These are phyloP conservation scores for Pseudogymnoascus sp. DNA, from an alignment of 2,329 filamentous ascomycete genomes.

Conservation along the genomic window DNA sequence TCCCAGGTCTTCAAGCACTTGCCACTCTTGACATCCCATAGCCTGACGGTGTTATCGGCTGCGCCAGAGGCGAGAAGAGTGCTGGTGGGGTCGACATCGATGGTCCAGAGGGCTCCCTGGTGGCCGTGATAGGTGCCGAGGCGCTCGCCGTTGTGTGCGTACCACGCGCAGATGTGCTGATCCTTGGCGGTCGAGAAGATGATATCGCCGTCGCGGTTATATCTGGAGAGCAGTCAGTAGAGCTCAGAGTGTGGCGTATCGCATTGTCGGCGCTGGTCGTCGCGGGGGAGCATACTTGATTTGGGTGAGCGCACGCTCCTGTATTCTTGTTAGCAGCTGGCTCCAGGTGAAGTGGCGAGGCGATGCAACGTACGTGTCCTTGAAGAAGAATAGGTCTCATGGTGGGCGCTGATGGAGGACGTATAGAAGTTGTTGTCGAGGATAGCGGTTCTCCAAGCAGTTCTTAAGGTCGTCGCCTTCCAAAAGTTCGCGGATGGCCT, in stretches of 20 bases:
- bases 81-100: conserved; percentile 89
- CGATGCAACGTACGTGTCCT: conserved; percentile 62
- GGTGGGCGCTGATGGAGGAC: conserved; percentile 34
- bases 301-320: conserved; percentile 90
- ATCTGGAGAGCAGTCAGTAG: conserved; percentile 42
- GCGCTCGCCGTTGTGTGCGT: conserved; percentile 93
- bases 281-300: conserved; percentile 56
- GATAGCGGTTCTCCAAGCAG: conserved; percentile 3
- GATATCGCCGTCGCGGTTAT: conserved; percentile 90
- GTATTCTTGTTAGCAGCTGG: conserved; percentile 22
- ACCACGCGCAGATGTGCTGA: conserved; percentile 96
- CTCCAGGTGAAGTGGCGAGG: neutral
- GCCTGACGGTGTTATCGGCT: conserved; percentile 94
- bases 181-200: conserved; percentile 96
- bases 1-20: conserved; percentile 96
- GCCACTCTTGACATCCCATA: conserved; percentile 94
- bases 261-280: conserved; percentile 9
- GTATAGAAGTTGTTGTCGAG: neutral
- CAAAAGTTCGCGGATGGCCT: conserved; percentile 7
- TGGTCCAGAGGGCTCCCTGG: conserved; percentile 96
- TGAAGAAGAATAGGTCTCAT: conserved; percentile 97
- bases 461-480: neutral
- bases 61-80: conserved; percentile 90
- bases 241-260: conserved; percentile 10
- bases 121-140: conserved; percentile 95